These are phyloP conservation scores for Theobroma cacao DNA, from an alignment of 345 rosid genomes.

Conservation along the genomic window DNA sequence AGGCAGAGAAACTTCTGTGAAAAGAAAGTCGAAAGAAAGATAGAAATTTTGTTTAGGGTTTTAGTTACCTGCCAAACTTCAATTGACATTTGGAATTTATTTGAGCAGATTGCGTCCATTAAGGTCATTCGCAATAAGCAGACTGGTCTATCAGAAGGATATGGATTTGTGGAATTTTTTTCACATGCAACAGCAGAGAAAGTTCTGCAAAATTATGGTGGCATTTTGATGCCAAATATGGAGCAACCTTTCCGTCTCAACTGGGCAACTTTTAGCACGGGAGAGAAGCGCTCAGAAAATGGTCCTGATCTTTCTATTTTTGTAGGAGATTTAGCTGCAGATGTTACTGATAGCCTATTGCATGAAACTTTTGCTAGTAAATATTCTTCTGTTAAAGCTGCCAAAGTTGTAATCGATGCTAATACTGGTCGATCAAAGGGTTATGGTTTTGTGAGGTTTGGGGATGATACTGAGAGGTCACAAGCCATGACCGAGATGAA, in stretches of 20 bases:
- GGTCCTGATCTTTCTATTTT: slow-evolving; percentile 91
- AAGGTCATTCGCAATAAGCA: slow-evolving; percentile 96
- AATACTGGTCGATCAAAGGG: slow-evolving; percentile 97
- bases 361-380: slow-evolving; percentile 67
- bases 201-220: slow-evolving; percentile 66
- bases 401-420: slow-evolving; percentile 87
- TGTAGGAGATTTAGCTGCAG: slow-evolving; percentile 95
- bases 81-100: not conserved
- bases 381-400: slow-evolving; percentile 87
- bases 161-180: slow-evolving; percentile 89
- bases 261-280: slow-evolving; percentile 94
- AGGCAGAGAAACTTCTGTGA: not conserved
- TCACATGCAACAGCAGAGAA: slow-evolving; percentile 86
- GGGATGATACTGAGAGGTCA: slow-evolving; percentile 75
- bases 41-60: not conserved
- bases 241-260: slow-evolving; percentile 94
- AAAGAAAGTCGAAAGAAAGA: not conserved
- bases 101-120: slow-evolving; percentile 67
- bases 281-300: slow-evolving; percentile 85
- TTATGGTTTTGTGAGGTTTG: slow-evolving; percentile 97
- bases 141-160: slow-evolving; percentile 82
- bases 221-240: slow-evolving; percentile 66
- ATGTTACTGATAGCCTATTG: slow-evolving; percentile 77
- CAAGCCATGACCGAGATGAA: slow-evolving; percentile 95
- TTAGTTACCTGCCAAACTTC: not conserved